A percentile compares a stretch with the other conserved stretches of the same genome.
Conservation (phyloP, 495 filamentous ascomycete genomes). For the Sporormia fimetaria region DNA sequence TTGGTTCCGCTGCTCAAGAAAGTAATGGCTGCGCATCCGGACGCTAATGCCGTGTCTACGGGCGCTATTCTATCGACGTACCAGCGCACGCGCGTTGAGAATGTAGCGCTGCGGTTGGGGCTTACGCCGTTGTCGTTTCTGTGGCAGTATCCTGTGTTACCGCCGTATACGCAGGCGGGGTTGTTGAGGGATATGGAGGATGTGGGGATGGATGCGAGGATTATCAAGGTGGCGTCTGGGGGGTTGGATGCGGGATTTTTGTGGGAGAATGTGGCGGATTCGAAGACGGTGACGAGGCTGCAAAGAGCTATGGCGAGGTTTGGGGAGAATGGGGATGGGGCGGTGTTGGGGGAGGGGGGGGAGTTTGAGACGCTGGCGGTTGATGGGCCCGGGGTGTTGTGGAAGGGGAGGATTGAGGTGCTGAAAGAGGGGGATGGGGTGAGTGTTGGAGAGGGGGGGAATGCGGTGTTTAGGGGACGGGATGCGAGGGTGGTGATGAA, state of each 20-base stretch:
- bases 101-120: conserved; percentile 64
- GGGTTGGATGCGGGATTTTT: conserved; percentile 72
- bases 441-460: conserved; percentile 58
- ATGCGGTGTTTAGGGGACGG: conserved; percentile 49
- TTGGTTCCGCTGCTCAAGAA: conserved; percentile 58
- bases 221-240: conserved; percentile 89
- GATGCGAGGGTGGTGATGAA: conserved; percentile 48
- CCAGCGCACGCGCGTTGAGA: conserved; percentile 88
- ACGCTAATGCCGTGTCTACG: conserved; percentile 71
- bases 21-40: conserved; percentile 54
- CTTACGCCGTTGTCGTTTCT: conserved; percentile 73
- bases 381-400: conserved; percentile 61
- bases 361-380: conserved; percentile 93
- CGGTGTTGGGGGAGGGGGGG: conserved; percentile 81
- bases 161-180: conserved; percentile 36
- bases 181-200: conserved; percentile 73
- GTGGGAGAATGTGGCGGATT: conserved; percentile 65
- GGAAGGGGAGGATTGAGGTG: conserved; percentile 59
- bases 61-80: conserved; percentile 92
- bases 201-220: conserved; percentile 65
- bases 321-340: conserved; percentile 49
- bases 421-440: conserved; percentile 40
- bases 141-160: conserved; percentile 79
- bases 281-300: conserved; percentile 41
- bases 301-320: conserved; percentile 57